Evolutionary conservation across 306 rosid species (phyloP).

Genomic region (Citrullus amarus): DNA sequence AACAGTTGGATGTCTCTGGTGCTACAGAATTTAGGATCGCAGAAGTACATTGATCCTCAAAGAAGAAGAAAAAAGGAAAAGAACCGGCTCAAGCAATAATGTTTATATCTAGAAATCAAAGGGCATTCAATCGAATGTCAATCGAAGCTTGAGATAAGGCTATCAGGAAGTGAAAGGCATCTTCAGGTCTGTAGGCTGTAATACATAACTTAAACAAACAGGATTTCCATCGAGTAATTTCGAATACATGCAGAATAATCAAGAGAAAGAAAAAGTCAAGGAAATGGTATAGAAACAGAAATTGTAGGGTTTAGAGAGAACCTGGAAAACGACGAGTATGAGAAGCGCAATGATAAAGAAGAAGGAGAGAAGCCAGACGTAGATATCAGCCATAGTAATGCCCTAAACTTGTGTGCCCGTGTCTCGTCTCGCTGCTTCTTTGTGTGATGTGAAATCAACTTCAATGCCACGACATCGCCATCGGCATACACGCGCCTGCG

Average conservation of each 20-base stretch:
- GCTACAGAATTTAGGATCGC: too few relatives aligned
- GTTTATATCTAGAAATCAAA: neutral
- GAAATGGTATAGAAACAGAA: neutral
- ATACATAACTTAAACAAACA: neutral
- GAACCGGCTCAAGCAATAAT: neutral
- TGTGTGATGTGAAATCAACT: neutral
- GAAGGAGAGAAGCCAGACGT: conserved; percentile 81
- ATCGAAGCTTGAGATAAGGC: neutral
- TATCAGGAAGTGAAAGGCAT: neutral
- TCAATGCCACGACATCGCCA: neutral
- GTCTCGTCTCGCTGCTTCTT: neutral
- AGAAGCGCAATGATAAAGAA: conserved; percentile 66
- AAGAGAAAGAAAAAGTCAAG: neutral
- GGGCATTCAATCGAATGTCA: neutral
- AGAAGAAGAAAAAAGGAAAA: too few relatives aligned
- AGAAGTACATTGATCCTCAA: too few relatives aligned
- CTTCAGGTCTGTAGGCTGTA: too few relatives aligned
- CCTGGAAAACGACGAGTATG: conserved; percentile 75
- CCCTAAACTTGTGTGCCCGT: neutral
- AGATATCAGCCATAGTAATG: conserved; percentile 57
- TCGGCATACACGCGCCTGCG: neutral
- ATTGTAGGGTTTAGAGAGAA: conserved; percentile 15
- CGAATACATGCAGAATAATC: neutral
- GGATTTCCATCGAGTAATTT: neutral
- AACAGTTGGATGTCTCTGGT: too few relatives aligned